Conservation (phyloP, 2,329 filamentous ascomycete species). For the Sordariomycetes sp. region DNA sequence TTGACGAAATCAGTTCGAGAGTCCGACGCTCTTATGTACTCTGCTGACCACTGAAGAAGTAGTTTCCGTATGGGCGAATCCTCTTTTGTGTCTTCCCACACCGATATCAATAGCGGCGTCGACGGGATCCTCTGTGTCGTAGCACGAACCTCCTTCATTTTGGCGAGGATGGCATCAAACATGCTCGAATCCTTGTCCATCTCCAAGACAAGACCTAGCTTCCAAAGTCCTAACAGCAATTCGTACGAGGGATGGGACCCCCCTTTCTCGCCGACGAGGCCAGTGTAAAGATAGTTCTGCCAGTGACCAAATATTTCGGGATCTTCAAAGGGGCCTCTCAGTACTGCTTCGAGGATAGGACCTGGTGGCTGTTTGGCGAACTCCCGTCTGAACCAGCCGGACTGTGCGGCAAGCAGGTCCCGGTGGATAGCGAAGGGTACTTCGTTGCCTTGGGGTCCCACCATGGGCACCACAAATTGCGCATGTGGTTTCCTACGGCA, state of each 20-base stretch:
- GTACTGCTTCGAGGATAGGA: too few species aligned
- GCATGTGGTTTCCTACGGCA: conserved; percentile 42
- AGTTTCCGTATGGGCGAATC: conserved; percentile 50
- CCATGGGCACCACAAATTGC: conserved; percentile 44
- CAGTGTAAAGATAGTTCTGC: conserved; percentile 46
- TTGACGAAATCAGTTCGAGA: conserved; percentile 48
- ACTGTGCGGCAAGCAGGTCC: conserved; percentile 46
- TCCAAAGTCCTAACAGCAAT: conserved; percentile 45
- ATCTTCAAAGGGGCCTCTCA: conserved; percentile 40
- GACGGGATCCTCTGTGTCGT: conserved; percentile 46
- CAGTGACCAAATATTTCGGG: conserved; percentile 46
- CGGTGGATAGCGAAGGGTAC: conserved; percentile 48
- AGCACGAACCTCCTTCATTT: conserved; percentile 47
- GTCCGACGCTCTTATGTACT: conserved; percentile 52
- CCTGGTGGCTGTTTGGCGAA: conserved; percentile 31
- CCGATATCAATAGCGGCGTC: conserved; percentile 48
- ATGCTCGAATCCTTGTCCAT: conserved; percentile 48
- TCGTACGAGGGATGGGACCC: conserved; percentile 41
- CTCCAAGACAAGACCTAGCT: conserved; percentile 40
- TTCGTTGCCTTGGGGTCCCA: conserved; percentile 39
- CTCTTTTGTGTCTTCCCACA: conserved; percentile 53
- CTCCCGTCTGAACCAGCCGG: conserved; percentile 34
- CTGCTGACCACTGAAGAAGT: conserved; percentile 51
- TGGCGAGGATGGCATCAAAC: conserved; percentile 45
- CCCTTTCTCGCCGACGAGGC: conserved; percentile 31